Percentiles rank a stretch among this genome's conserved stretches.
Conservation (phyloP, 169 alveolate species). For the Theileria parva region DNA sequence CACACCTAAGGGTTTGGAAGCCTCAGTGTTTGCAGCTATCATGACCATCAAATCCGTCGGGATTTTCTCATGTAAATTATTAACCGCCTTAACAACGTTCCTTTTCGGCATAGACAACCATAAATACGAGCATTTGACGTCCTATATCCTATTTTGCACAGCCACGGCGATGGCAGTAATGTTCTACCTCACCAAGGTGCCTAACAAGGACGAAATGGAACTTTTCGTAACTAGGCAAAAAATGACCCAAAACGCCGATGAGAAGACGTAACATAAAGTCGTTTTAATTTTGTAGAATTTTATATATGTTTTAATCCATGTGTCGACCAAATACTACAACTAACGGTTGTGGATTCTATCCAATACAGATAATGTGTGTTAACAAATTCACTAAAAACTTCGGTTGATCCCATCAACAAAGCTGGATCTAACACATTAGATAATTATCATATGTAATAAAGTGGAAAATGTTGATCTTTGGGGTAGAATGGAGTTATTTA, state of each 20-base stretch:
- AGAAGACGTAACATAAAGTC: constrained; percentile 30
- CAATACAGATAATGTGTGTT: neutral
- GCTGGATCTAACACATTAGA: neutral
- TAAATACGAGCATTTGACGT: constrained; percentile 86
- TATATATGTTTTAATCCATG: constrained; percentile 34
- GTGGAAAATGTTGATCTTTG: neutral
- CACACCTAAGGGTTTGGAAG: constrained; percentile 96
- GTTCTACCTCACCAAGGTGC: constrained; percentile 75
- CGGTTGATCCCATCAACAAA: neutral
- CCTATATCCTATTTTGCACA: constrained; percentile 85
- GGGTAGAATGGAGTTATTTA: neutral
- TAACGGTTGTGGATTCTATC: neutral
- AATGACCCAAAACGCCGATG: neutral
- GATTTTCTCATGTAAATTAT: constrained; percentile 82
- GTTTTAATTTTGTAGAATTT: constrained; percentile 31
- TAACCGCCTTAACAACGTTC: constrained; percentile 89
- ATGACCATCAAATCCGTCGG: constrained; percentile 92
- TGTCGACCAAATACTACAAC: neutral
- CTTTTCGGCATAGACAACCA: constrained; percentile 86
- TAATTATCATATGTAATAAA: neutral
- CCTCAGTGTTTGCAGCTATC: constrained; percentile 93
- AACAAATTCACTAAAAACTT: neutral
- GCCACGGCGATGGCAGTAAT: constrained; percentile 54
- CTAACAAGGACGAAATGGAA: constrained; percentile 42
- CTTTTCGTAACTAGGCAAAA: neutral